Base-by-base conservation (phyloP, 306 rosid genomes). In the barrel medic (Medicago truncatula) region DNA sequence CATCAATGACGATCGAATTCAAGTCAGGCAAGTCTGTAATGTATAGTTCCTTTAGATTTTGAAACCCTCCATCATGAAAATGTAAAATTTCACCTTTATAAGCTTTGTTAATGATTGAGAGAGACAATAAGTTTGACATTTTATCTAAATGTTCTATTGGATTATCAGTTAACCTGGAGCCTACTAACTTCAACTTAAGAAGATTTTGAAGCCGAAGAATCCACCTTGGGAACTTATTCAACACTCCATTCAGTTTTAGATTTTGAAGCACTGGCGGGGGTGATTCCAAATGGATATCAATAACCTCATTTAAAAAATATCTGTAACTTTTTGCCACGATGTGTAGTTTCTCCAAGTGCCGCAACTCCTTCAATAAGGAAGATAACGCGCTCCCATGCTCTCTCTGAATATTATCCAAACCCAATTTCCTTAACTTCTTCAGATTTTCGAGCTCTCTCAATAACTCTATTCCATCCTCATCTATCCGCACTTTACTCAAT, bases 31-130 rank as follows among this genome's bases (percentile, higher is more conserved):
- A 17, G 0, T 1, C 18, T 49, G 2, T 15, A 49, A 49, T 49
- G 18, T 49, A n/a, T 1, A 77, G 46, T 3, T 28, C 2, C 13
- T 44, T 17, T 13, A 57, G 75, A 7, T 17, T 12, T 20, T 12
- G 5, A 58, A 77, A 77, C 21, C 62, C 81, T 68, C 41, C 46
- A 15, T 34, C 62, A 8, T 44, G 25, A 28, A 68, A 68, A 17
- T 58, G 70, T 36, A 77, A 77, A 12, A 2, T 23, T 10, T 16
- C 2, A 41, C 49, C 74, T 16, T 1, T 7, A 67, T 54, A 76
- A 40, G 25, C 64, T 6, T 2, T 0, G 0, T 0, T 1, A 0
- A 0, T 16, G 9, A 65, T 9, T 0, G 6, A 1, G 44, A 76
- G 67, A 2, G 8, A 11, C 49, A 16, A 15, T 68, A 76, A 56